Percentiles rank a stretch among this genome's conserved stretches.
These are phyloP conservation scores for Sclerotinia spermophila DNA, from an alignment of 2,329 filamentous ascomycete species.

Conservation along the genomic window DNA sequence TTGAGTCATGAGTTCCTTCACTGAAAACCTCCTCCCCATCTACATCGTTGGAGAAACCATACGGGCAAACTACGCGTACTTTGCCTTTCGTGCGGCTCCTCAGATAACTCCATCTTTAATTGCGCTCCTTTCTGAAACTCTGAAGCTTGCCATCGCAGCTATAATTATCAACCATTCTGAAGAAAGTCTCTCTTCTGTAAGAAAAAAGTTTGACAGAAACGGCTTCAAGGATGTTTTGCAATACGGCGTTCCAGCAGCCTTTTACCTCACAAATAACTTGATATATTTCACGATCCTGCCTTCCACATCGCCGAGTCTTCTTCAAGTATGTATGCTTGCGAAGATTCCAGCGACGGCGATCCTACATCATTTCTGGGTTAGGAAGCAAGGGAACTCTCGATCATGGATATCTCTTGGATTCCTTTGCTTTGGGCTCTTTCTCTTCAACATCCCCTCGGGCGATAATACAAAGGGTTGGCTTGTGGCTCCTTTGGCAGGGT, in stretches of 20 bases:
- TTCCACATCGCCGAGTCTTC: constrained; percentile 24
- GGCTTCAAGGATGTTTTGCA: constrained; percentile 20
- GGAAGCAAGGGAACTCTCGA: constrained; percentile 23
- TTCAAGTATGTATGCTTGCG: constrained; percentile 28
- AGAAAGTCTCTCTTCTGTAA: constrained; percentile 13
- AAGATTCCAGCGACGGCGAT: constrained; percentile 29
- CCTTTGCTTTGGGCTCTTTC: constrained; percentile 26
- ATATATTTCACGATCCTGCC: constrained; percentile 30
- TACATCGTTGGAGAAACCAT: constrained; percentile 24
- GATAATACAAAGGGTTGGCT: constrained; percentile 21
- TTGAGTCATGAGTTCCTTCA: constrained; percentile 11
- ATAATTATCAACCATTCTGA: constrained; percentile 21
- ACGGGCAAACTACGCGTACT: constrained; percentile 30
- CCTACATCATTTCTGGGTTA: constrained; percentile 28
- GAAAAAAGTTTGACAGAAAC: constrained; percentile 2
- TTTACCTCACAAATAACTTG: constrained; percentile 28
- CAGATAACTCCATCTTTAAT: constrained; percentile 26
- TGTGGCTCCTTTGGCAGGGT: constrained; percentile 25
- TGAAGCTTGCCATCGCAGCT: constrained; percentile 25
- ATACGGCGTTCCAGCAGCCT: constrained; percentile 26
- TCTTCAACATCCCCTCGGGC: constrained; percentile 24
- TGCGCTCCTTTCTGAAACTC: constrained; percentile 23
- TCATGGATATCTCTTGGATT: constrained; percentile 25
- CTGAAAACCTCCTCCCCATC: constrained; percentile 13
- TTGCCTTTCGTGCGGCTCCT: constrained; percentile 25